Evolutionary conservation across 1,284 basidiomycete genomes (phyloP).

Genomic region (Leccinum pallidistipes): DNA sequence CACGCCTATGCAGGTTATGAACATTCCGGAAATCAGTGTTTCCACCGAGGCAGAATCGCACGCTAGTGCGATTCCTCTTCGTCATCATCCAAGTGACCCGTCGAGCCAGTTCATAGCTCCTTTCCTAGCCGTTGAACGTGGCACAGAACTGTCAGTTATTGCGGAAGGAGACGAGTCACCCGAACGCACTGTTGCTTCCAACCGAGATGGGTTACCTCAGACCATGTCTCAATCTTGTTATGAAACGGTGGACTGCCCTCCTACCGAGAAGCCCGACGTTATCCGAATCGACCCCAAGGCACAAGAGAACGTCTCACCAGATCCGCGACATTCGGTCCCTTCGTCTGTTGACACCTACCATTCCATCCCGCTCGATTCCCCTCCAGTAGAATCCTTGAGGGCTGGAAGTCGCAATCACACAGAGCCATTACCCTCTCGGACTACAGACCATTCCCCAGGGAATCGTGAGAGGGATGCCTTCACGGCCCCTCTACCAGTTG

Average conservation of each 20-base stretch:
- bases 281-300: neutral
- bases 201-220: conserved; percentile 1
- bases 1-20: conserved; percentile 6
- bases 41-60: conserved; percentile 9
- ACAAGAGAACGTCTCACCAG: conserved; percentile 1
- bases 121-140: conserved; percentile 10
- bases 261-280: neutral
- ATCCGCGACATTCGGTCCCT: neutral
- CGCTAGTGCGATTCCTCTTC: neutral
- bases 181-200: conserved; percentile 33
- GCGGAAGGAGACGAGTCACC: conserved; percentile 65
- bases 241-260: neutral
- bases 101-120: conserved; percentile 10
- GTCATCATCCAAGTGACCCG: neutral
- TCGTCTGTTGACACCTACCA: conserved; percentile 39
- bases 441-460: conserved; percentile 12
- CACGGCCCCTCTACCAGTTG: conserved; percentile 35
- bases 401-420: conserved; percentile 13
- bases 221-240: neutral
- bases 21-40: conserved; percentile 8
- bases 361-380: conserved; percentile 39
- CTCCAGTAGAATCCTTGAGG: conserved; percentile 15
- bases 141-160: conserved; percentile 64
- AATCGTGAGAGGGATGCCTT: conserved; percentile 19
- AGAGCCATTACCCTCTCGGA: conserved; percentile 21